Evolutionary conservation across 2,329 filamentous ascomycete genomes (phyloP).

Genomic region (Aspergillus caelatus): DNA sequence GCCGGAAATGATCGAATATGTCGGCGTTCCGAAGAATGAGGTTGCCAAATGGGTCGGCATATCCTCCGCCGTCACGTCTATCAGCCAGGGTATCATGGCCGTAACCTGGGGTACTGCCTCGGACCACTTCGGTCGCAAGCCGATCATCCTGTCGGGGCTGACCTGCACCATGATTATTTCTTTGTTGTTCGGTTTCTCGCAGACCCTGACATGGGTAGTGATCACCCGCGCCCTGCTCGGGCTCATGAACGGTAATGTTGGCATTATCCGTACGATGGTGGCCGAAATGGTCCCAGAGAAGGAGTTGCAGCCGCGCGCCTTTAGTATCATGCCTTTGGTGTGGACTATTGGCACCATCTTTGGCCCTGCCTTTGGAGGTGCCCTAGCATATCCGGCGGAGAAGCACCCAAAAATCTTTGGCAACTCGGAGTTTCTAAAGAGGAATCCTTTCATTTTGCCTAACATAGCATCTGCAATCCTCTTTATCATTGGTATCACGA

Average conservation of each 20-base stretch:
- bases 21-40: conserved; percentile 67
- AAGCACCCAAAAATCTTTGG: conserved; percentile 74
- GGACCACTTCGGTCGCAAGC: conserved; percentile 80
- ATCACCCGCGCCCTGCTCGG: conserved; percentile 76
- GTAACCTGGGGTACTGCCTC: conserved; percentile 76
- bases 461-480: conserved; percentile 77
- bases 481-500: conserved; percentile 75
- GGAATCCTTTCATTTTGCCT: conserved; percentile 80
- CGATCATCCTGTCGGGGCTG: conserved; percentile 73
- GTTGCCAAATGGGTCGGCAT: conserved; percentile 81
- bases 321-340: conserved; percentile 88
- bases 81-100: conserved; percentile 71
- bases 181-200: conserved; percentile 81
- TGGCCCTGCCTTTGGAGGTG: conserved; percentile 84
- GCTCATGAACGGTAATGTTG: conserved; percentile 86
- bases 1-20: conserved; percentile 82
- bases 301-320: conserved; percentile 83
- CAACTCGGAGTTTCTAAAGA: conserved; percentile 66
- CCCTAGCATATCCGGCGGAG: conserved; percentile 77
- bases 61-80: conserved; percentile 71
- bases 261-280: conserved; percentile 88
- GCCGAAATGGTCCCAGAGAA: conserved; percentile 89
- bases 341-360: conserved; percentile 89
- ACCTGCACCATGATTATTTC: conserved; percentile 79
- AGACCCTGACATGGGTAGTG: conserved; percentile 78